These are phyloP conservation scores for Aspergillus heteromorphus DNA, from an alignment of 495 filamentous ascomycete species.

Conservation along the genomic window DNA sequence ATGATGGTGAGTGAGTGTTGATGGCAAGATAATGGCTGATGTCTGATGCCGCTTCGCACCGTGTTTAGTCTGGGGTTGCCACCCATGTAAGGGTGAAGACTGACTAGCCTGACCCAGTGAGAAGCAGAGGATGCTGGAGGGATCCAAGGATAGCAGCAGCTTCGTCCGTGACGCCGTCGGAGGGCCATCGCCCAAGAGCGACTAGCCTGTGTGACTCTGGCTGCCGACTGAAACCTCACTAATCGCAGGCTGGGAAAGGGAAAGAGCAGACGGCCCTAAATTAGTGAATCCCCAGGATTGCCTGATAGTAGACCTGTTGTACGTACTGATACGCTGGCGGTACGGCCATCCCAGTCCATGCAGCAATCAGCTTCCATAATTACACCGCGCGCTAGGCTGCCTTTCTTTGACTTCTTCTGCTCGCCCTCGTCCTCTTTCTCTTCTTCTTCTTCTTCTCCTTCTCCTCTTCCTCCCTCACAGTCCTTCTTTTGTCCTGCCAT, in stretches of 20 bases:
- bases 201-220: neutral
- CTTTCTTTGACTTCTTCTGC: conserved; percentile 4
- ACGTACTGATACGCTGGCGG: neutral
- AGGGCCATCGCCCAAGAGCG: neutral
- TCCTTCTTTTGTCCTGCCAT: conserved; percentile 12
- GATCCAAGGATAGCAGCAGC: no score
- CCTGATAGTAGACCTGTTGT: neutral
- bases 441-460: conserved; percentile 9
- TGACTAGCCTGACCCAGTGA: no score
- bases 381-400: conserved; percentile 3
- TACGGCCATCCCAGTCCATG: neutral
- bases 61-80: no score
- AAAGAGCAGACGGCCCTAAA: neutral
- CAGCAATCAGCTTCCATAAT: neutral
- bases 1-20: no score
- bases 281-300: neutral
- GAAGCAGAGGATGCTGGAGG: no score
- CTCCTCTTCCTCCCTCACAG: conserved; percentile 6
- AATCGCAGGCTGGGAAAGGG: neutral
- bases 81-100: no score
- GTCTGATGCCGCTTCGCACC: no score
- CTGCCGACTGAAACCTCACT: conserved; percentile 9
- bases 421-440: no score
- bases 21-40: no score
- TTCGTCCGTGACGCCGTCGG: no score